Base-by-base conservation (phyloP, 305 asterid genomes). In the Caryopteris hybrid region DNA sequence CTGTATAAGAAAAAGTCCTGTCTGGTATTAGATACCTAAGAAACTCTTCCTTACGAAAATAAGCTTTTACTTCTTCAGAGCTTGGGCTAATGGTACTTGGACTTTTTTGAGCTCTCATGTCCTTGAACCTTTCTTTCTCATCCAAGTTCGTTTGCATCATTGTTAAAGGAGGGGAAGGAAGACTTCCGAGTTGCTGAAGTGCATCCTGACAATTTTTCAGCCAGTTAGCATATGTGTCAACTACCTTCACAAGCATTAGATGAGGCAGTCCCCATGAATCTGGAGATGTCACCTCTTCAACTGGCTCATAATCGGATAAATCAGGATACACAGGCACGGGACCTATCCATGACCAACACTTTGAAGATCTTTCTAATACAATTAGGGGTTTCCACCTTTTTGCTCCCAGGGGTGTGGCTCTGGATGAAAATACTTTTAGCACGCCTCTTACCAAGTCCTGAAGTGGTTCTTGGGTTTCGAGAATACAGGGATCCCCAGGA, bases 351-450 rank as follows among this genome's bases (percentile, higher is more conserved):
- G 94, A 83, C 99, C 99, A 94, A 74, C 91, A 79, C 80, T 89
- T 94, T 34, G 80, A 68, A 21, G 89, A 68, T 73, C 84, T 94
- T 76, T 91, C 90, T 73, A 86, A 94, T 39, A 84, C 85, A 29
- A 86, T 95, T 48, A 91, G 96, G 13, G 96, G 81, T 80, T 94
- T 94, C 99, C 99, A 94, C 72, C 96, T 97, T 83, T 94, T 94
- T 50, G 99, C 99, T 54, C 96, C 99, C 20, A 89, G 79, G 25
- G 99, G 99, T 50, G 99, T 96, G 42, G 96, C 91, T 82, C 81
- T 86, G 50, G 97, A 94, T 52, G 93, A 84, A 64, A 91, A 84
- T 74, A 94, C 86, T 78, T 91, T 94, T 54, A 94, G 79, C 64
- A 94, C 99, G 45, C 99, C 99, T 80, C 99, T 89, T 68, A 91